A percentile compares a stretch with the other conserved stretches of the same genome.
phyloP scores from a whole-genome alignment of 2,329 filamentous ascomycete genomes.

The Botryotinia globosa region DNA sequence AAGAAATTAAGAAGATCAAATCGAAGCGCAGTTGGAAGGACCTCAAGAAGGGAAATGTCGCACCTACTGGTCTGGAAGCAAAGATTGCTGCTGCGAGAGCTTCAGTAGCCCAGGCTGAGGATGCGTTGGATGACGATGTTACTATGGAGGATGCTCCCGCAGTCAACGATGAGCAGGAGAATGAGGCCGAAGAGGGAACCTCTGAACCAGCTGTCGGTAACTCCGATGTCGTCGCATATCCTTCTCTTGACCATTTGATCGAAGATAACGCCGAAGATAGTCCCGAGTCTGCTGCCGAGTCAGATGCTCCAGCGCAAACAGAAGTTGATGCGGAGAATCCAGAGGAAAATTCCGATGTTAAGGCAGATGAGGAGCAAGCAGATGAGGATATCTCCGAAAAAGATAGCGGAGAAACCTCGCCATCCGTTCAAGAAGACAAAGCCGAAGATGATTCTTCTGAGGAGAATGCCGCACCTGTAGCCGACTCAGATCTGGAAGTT shows the following conservation, averaged over 20 bases:
- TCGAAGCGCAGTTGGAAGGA: constrained; percentile 13
- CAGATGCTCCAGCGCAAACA: not conserved
- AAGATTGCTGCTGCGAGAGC: constrained; percentile 10
- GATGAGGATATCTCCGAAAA: not conserved
- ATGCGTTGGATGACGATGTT: not conserved
- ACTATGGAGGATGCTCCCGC: constrained; percentile 9
- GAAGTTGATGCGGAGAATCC: not conserved
- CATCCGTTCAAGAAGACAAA: not conserved
- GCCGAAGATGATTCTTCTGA: not conserved
- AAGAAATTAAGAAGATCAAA: constrained; percentile 4
- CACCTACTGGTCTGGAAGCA: not conserved
- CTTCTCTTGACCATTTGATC: constrained; percentile 6
- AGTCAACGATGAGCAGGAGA: not conserved
- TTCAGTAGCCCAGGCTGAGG: not conserved
- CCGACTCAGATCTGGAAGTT: not conserved
- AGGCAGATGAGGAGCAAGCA: not conserved
- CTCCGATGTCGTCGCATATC: not conserved
- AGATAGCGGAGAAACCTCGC: not conserved
- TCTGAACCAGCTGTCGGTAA: not conserved
- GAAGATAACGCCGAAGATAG: not conserved
- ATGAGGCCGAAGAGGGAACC: not conserved
- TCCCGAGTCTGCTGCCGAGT: not conserved
- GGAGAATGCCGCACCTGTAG: not conserved
- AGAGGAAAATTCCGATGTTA: not conserved
- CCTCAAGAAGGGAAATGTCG: not conserved